Evolutionary conservation across 139 green algal species (phyloP), one percentile per base, ranked within the genome.

Genomic region (Bryopsis sp.): DNA sequence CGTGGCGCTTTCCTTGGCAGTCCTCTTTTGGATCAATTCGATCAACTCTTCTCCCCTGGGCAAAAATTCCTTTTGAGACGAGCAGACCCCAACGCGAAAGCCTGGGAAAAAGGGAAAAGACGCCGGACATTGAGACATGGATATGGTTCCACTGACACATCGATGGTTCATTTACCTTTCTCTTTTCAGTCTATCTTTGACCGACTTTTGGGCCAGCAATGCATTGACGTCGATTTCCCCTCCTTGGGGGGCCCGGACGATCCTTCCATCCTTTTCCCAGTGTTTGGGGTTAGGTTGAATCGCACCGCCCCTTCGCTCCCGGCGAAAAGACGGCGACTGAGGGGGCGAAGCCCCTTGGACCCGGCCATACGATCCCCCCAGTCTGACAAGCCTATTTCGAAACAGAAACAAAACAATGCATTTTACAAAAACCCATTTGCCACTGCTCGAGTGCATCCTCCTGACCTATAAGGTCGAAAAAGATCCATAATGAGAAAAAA

Each of bases 1-100:
- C 24, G 69, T 73, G 29, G 82, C 80, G 1, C 35, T 78, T 68
- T 93, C 80, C 28, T 79, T 77, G 0, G 85, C 87, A 28, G 81
- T 92, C 29, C 80, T 83, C 46, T 85, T 85, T 36, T 84, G 67
- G 28, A 95, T 79, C 47, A 95, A 81, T 46, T 86, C 79, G 28
- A 88, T 65, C 58, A 95, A 67, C 77, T 89, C 82, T 58, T 85
- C 78, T n/a, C 83, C 83, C 73, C 77, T 79, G 54, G 73, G 60
- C 0, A 68, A 29, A 15, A 24, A 63, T 15, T 50, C 43, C 15
- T 11, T 15, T 50, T 50, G 11, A 50, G 43, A 15, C 15, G 43
- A 15, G n/a, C n/a, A n/a, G n/a, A n/a, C n/a, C n/a, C n/a, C n/a
- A n/a, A 50, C 11, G 43, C 15, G 11, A 15, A 11, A 50, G 43